phyloP scores from a whole-genome alignment of 768 basidiomycete species.

The Agrocybe praecox region DNA sequence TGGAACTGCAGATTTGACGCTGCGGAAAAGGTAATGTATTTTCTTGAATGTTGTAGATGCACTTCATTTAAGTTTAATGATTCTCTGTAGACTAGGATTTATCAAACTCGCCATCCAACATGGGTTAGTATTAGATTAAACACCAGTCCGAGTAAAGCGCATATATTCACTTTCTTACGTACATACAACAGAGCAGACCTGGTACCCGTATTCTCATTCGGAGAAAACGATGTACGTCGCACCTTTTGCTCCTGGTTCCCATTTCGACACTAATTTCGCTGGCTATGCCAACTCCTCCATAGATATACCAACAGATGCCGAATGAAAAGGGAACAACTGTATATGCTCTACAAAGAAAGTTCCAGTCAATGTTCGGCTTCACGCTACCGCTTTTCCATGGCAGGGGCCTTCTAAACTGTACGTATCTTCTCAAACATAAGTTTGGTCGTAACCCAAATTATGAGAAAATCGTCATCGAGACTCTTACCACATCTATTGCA shows the following conservation, averaged over 20 bases:
- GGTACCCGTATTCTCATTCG: slow-evolving; percentile 98
- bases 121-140: slow-evolving; percentile 50
- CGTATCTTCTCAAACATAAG: slow-evolving; percentile 24
- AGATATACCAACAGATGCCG: slow-evolving; percentile 98
- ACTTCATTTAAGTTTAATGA: neutral
- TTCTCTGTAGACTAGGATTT: slow-evolving; percentile 72
- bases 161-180: slow-evolving; percentile 1
- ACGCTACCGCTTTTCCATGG: slow-evolving; percentile 98
- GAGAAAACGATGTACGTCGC: slow-evolving; percentile 89
- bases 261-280: neutral
- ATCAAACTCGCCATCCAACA: slow-evolving; percentile 93
- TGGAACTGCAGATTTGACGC: slow-evolving; percentile 91
- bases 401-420: slow-evolving; percentile 92
- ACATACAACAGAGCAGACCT: slow-evolving; percentile 77
- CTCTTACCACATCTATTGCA: slow-evolving; percentile 27
- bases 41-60: neutral
- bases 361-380: slow-evolving; percentile 92
- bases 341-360: slow-evolving; percentile 85
- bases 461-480: neutral
- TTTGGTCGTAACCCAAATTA: neutral
- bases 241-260: neutral
- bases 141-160: neutral
- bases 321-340: slow-evolving; percentile 92
- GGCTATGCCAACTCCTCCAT: slow-evolving; percentile 1
- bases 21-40: slow-evolving; percentile 62